Evolutionary conservation across 495 filamentous ascomycete species (phyloP).

Genomic region (Saxispiralis lemnorum): DNA sequence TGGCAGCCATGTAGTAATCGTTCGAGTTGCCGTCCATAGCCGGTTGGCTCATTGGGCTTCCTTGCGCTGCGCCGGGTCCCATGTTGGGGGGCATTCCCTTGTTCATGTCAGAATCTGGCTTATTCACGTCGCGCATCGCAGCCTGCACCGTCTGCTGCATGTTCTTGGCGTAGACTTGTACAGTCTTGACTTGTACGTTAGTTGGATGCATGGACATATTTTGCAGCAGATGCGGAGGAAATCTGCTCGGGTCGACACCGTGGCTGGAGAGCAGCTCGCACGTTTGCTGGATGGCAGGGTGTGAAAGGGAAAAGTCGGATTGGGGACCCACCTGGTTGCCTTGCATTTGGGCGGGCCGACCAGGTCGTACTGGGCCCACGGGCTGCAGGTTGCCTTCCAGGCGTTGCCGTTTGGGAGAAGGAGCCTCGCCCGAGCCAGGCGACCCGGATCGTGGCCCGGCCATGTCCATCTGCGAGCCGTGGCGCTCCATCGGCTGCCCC

Average conservation of each 20-base stretch:
- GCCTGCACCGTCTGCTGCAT: conserved; percentile 48
- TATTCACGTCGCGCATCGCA: conserved; percentile 6
- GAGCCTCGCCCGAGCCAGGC: conserved; percentile 76
- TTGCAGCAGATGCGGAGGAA: conserved; percentile 56
- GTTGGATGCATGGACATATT: conserved; percentile 43
- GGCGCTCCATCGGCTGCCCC: conserved; percentile 60
- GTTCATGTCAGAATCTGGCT: conserved; percentile 19
- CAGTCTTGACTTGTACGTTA: conserved; percentile 57
- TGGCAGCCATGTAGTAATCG: conserved; percentile 49
- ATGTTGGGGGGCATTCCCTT: conserved; percentile 52
- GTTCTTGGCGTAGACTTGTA: conserved; percentile 71
- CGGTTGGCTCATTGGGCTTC: conserved; percentile 58
- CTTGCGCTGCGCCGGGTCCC: conserved; percentile 34
- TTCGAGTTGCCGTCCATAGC: conserved; percentile 25
- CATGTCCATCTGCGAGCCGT: conserved; percentile 75
- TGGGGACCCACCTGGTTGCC: conserved; percentile 37
- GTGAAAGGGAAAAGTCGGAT: conserved; percentile 19
- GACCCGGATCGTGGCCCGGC: conserved; percentile 56
- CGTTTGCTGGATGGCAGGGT: conserved; percentile 1
- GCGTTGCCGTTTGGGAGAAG: conserved; percentile 84
- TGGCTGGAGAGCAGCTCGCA: conserved; percentile 53
- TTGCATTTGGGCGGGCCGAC: conserved; percentile 10
- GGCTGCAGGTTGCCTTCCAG: conserved; percentile 63
- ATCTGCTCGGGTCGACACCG: conserved; percentile 54
- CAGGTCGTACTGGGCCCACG: conserved; percentile 43